Conservation (phyloP, 805 yeast species). For the Wickerhamomyces bovis region DNA sequence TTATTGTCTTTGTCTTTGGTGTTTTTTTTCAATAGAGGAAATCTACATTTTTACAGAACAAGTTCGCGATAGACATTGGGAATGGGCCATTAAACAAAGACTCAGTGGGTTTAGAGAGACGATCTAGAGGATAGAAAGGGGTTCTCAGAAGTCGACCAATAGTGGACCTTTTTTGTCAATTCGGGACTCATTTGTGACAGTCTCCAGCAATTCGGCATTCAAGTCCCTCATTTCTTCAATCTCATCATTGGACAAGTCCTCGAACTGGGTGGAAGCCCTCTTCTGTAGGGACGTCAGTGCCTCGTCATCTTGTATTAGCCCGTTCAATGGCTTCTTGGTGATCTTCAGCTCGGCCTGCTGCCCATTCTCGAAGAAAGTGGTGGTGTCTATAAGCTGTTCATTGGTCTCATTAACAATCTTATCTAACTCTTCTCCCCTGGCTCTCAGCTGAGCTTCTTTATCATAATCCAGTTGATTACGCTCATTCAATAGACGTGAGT, state of each 20-base stretch:
- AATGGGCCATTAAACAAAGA: too few relatives aligned
- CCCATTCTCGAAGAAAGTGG: constrained; percentile 16
- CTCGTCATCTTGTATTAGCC: constrained; percentile 4
- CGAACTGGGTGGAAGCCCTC: constrained; percentile 4
- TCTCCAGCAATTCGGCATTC: constrained; percentile 9
- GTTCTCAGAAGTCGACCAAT: constrained; percentile 11
- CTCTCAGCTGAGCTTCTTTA: constrained; percentile 15
- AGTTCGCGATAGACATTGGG: background rate
- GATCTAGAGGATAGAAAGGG: too few relatives aligned
- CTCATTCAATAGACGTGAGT: constrained; percentile 26
- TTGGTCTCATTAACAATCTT: constrained; percentile 38
- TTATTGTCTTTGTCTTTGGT: background rate
- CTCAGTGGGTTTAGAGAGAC: background rate
- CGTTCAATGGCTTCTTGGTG: constrained; percentile 10
- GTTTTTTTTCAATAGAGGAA: background rate
- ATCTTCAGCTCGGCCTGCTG: background rate
- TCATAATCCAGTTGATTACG: constrained; percentile 12
- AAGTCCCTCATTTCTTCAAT: constrained; percentile 6
- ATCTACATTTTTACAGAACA: background rate
- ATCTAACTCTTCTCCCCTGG: constrained; percentile 41
- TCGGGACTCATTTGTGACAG: constrained; percentile 9
- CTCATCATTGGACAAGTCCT: constrained; percentile 6
- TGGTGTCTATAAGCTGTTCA: constrained; percentile 21
- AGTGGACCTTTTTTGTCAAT: constrained; percentile 18
- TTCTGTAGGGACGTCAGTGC: constrained; percentile 5